Percentiles rank a stretch among this genome's conserved stretches.
These are phyloP conservation scores for Nicotiana tabacum DNA, from an alignment of 257 asterid species.

Conservation along the genomic window DNA sequence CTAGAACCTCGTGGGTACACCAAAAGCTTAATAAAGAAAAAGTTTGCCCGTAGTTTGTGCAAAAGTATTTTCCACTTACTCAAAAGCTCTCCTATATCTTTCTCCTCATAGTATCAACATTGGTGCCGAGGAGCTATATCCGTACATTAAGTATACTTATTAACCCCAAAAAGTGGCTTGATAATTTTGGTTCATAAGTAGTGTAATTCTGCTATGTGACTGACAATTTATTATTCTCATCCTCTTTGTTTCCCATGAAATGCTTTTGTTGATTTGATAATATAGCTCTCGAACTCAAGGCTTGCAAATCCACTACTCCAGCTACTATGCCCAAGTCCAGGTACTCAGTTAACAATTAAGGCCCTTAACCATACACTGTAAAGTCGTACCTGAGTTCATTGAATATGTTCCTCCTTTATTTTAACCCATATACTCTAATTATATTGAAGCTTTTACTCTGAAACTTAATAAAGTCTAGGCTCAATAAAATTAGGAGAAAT, in stretches of 20 bases:
- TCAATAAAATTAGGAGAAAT: neutral
- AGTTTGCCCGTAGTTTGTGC: neutral
- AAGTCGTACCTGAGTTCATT: neutral
- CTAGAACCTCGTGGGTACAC: too few relatives aligned
- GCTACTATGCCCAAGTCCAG: constrained; percentile 12
- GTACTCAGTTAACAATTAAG: neutral
- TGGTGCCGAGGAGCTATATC: neutral
- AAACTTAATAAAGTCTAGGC: neutral
- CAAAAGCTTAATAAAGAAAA: neutral
- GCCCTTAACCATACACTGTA: neutral
- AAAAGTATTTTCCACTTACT: neutral
- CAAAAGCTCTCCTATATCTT: too few relatives aligned
- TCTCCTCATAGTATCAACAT: neutral
- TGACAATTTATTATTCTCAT: neutral
- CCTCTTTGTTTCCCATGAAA: neutral
- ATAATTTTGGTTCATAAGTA: neutral
- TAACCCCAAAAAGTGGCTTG: neutral
- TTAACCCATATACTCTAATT: neutral
- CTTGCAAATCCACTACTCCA: constrained; percentile 10
- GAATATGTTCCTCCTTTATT: neutral
- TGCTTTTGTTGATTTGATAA: constrained; percentile 4
- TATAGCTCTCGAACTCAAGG: constrained; percentile 6
- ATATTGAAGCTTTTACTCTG: neutral
- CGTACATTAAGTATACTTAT: neutral
- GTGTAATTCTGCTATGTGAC: neutral